phyloP scores from a whole-genome alignment of 176 grass and related monocot species.

The Aegilops speltoides region DNA sequence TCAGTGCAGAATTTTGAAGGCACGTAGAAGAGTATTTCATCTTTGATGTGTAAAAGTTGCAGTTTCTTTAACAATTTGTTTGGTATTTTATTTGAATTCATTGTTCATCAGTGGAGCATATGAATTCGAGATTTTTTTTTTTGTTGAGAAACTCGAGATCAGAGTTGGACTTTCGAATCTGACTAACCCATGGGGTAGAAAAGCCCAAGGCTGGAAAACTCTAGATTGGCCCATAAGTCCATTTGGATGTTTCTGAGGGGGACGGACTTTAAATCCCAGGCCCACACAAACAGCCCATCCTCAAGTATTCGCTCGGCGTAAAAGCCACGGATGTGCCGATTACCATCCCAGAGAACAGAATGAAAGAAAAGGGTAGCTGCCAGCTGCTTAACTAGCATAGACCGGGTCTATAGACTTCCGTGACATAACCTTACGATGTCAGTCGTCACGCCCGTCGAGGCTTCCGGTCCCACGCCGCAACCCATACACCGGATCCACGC shows the following conservation, averaged over 20 bases:
- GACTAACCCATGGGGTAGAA: background rate
- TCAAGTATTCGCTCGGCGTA: background rate
- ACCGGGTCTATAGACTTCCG: slow-evolving; percentile 10
- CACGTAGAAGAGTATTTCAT: too few relatives aligned
- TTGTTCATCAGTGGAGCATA: too few relatives aligned
- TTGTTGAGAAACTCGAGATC: too few relatives aligned
- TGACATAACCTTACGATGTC: background rate
- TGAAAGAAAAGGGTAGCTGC: background rate
- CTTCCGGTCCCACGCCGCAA: background rate
- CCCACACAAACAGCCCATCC: background rate
- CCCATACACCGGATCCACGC: slow-evolving; percentile 37
- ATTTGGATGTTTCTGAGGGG: background rate
- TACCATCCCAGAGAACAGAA: background rate
- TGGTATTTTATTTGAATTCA: too few relatives aligned
- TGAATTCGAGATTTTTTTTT: too few relatives aligned
- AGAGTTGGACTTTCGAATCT: too few relatives aligned
- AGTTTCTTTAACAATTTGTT: too few relatives aligned
- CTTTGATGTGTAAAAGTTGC: too few relatives aligned
- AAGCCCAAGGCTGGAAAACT: background rate
- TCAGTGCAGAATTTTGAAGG: too few relatives aligned
- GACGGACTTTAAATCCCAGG: background rate
- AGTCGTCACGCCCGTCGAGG: background rate
- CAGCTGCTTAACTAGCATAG: background rate
- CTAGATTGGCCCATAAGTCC: background rate
- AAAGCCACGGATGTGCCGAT: background rate